Evolutionary conservation across 208 protist species (phyloP), one percentile per base, ranked within the genome.

Genomic region (Trypanosoma rangeli): DNA sequence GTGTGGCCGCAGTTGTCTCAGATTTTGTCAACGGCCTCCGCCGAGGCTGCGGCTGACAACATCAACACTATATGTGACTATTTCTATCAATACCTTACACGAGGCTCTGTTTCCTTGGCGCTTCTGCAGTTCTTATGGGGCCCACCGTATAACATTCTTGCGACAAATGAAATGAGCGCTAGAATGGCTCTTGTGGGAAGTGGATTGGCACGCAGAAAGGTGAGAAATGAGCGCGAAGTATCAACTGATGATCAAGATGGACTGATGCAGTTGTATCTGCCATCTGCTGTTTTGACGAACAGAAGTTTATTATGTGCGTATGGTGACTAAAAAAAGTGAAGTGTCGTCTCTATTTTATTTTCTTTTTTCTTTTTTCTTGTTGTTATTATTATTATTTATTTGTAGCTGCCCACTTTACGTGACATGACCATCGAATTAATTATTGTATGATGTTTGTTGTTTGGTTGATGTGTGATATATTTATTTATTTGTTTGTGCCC

Each of bases 91-190:
- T 72, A 59, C 42, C 55, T 72, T 48, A 49, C 24, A 29, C 56
- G 64, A 22, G 57, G 57, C 10, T 56, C 20, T 64, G 31, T 65
- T 12, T 58, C 67, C 13, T 18, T 65, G 22, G 44, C 1, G 33
- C 46, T 72, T 3, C 39, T 72, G 48, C 67, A 59, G 24, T 20
- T 72, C 5, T 64, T 72, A 33, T 72, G 67, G 67, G 57, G 29
- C 20, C 29, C 67, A 4, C 67, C 67, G 24, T 64, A 65, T 28
- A 49, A 18, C 24, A 44, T 59, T 22, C 58, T 72, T 50, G 57
- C 67, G 4, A 46, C n/a, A 9, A 24, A 64, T 15, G 33, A 57
- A 50, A n/a, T 28, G 22, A 50, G 5, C 58, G 67, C 67, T 8
- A 13, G 20, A 37, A 59, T 65, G 57, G 49, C 35, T 20, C 35